Base-by-base conservation (phyloP, 2,329 filamentous ascomycete genomes). In the Colletotrichum euphorbiae region DNA sequence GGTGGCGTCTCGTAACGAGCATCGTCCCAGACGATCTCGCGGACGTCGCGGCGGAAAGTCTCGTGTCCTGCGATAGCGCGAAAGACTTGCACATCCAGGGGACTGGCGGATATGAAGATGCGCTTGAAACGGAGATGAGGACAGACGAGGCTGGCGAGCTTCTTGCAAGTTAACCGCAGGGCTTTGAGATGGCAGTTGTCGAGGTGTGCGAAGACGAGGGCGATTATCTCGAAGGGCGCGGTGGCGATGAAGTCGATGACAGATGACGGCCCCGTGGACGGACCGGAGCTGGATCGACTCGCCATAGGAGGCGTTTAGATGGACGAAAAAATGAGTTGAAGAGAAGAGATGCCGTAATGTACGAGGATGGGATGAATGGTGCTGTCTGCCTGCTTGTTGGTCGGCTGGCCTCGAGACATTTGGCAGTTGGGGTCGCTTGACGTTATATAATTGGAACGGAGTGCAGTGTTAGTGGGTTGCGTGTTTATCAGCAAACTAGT, bases 11-110 rank as follows among this genome's bases (percentile, higher is more conserved):
- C 60, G 33, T 42, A 64, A 21, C 64, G 66, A 6, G 72, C 72
- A 57, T 80, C 78, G 24, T 82, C 77, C 77, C 77, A 82, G 38
- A 84, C 74, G 5, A 83, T 75, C 62, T 83, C 80, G 3, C 54
- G 69, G 7, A 83, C 72, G 1, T 67, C 43, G 1, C 70, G 51
- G 4, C 76, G 75, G 55, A 79, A 78, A 1, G 46, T 63, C 4
- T 77, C 74, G 67, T 82, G 77, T 24, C 5, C 24, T 5, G 24
- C 24, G 24, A 24, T 4, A 4, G 24, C 24, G 24, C 24, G 24
- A 5, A 24, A 24, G 4, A 24, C 24, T 4, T 24, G 24, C 24
- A 24, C 24, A 24, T 24, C 5, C 4, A 24, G 24, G 4, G 24
- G 24, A 24, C 24, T 24, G 24, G 24, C 24, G 24, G 24, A 24